Evolutionary conservation across 2,329 filamentous ascomycete species (phyloP), one percentile per base, ranked within the genome.

Genomic region (Myriosclerotinia duriaeana): DNA sequence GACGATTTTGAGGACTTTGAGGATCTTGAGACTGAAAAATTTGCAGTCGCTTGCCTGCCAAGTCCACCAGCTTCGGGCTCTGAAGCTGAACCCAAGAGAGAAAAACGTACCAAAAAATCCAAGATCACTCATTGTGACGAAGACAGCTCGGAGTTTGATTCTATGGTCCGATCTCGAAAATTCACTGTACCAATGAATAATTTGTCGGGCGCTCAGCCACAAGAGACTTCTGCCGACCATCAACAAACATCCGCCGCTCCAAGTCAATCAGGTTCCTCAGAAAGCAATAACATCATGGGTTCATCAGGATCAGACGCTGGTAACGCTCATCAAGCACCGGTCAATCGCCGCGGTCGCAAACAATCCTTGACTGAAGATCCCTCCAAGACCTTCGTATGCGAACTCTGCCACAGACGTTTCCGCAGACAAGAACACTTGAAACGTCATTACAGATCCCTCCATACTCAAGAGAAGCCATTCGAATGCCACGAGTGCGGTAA

Each of bases 391-490:
- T 99, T 98, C 71, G 92, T 97, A 68, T 99, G 95, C 82, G 93
- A 93, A 66, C 86, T 97, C 30, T 99, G 95, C 88, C 94, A 92
- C 75, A 93, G 95, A 71, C 92, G 95, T 69, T 99, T 99, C 89
- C 91, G 95, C 70, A 92, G 95, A 70, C 95, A 99, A 80, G 95
- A 99, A 80, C 95, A 99, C 77, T 87, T 99, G 68, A 99, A 99
- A 88, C 91, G 95, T 70, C 95, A 99, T 83, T 97, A 97, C 84
- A 89, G 95, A 73, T 98, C 95, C 67, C 92, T 99, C 58, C 95
- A 99, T 84, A 99, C 95, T 1, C 90, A 96, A 77, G 95, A 98
- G 78, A 99, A 98, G 88, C 95, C 95, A 6, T 99, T 98, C 75
- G 92, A 96, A 81, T 99, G 95, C 84, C 87, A 88, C 72, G 94